phyloP scores from a whole-genome alignment of 2,329 filamentous ascomycete genomes.

The Apiospora malaysiana region DNA sequence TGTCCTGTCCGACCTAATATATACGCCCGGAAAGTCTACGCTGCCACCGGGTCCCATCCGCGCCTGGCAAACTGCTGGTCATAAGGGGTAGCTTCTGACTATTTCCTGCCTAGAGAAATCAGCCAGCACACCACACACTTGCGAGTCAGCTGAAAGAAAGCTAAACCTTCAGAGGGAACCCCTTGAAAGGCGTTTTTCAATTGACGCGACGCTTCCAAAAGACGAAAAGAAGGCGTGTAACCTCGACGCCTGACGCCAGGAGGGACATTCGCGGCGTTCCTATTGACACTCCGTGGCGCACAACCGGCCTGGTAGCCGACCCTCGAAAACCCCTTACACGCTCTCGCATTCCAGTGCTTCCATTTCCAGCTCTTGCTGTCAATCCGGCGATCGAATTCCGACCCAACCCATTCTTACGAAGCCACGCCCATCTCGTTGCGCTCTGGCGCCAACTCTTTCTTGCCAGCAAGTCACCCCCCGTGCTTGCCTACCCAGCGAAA shows the following conservation, averaged over 20 bases:
- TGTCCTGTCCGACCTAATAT: slow-evolving; percentile 12
- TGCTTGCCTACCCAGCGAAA: not conserved
- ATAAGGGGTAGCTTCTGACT: slow-evolving; percentile 9
- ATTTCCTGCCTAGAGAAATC: not conserved
- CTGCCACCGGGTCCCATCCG: not conserved
- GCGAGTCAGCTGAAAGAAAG: slow-evolving; percentile 8
- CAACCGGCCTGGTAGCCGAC: slow-evolving; percentile 22
- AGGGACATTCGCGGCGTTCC: slow-evolving; percentile 7
- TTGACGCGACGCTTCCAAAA: not conserved
- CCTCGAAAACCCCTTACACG: not conserved
- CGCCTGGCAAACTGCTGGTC: slow-evolving; percentile 13
- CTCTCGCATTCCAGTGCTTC: slow-evolving; percentile 4
- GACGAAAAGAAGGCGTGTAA: slow-evolving; percentile 5
- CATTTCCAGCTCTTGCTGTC: slow-evolving; percentile 6
- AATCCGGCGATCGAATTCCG: not conserved
- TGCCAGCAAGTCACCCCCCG: not conserved
- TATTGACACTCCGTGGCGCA: slow-evolving; percentile 20
- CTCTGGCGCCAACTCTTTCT: slow-evolving; percentile 17
- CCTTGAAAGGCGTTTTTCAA: slow-evolving; percentile 9
- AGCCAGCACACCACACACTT: not conserved
- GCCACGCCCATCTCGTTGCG: not conserved
- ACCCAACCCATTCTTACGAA: not conserved
- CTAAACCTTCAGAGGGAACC: not conserved
- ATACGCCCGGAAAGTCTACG: slow-evolving; percentile 1
- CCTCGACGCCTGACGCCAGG: slow-evolving; percentile 7